Evolutionary conservation across 345 rosid species (phyloP).

Genomic region (Schrenkiella parvula): DNA sequence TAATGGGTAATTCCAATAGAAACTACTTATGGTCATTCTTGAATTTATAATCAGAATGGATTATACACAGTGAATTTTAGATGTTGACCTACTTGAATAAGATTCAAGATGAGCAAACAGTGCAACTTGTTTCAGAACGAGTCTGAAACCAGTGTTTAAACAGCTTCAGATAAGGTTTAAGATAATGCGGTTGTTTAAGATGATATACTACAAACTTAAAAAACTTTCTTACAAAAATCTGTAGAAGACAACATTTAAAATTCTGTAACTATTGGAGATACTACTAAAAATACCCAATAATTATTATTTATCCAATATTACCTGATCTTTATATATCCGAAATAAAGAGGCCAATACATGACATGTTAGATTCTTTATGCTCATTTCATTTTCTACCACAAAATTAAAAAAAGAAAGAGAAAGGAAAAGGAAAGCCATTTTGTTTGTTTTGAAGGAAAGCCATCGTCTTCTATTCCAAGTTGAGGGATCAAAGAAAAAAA

Average conservation of each 20-base stretch:
- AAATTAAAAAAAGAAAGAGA: neutral
- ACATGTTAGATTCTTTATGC: neutral
- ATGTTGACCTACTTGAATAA: neutral
- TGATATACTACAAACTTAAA: too few species aligned
- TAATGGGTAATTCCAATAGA: too few species aligned
- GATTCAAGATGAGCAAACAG: neutral
- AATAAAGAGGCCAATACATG: neutral
- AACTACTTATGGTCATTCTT: neutral
- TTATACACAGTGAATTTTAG: neutral
- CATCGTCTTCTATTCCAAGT: neutral
- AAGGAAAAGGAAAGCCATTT: neutral
- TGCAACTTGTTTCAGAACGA: neutral
- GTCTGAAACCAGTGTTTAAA: neutral
- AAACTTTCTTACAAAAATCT: too few species aligned
- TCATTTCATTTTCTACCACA: constrained; percentile 11
- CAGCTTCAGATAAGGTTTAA: too few species aligned
- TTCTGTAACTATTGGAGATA: too few species aligned
- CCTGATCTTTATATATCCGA: too few species aligned
- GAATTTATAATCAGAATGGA: neutral
- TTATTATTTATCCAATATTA: too few species aligned
- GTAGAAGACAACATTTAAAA: too few species aligned
- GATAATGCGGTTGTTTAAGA: too few species aligned
- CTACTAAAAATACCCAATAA: too few species aligned
- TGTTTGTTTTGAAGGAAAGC: neutral
- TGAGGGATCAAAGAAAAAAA: constrained; percentile 1